Evolutionary conservation across 2,329 filamentous ascomycete species (phyloP), one percentile per base, ranked within the genome.

Genomic region (Botryotinia calthae): DNA sequence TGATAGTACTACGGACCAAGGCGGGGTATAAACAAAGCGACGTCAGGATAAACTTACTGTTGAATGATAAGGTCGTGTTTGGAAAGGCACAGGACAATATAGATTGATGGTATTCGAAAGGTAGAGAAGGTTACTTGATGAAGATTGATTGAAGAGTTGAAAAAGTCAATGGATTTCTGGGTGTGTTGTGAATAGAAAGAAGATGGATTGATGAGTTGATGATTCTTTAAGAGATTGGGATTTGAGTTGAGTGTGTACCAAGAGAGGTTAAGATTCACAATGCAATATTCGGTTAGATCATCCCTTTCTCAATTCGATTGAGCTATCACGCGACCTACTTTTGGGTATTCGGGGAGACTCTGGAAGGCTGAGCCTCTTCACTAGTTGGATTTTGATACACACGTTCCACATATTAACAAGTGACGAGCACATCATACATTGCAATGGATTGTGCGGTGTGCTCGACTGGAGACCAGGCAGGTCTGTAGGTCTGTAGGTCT

Each of bases 11-110:
- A 67, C 48, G 7, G 14, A 56, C 14, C 2, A 59, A 72, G 70
- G 70, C 70, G 70, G 70, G 70, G 70, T 56, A 59, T 72, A n/a
- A 40, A 72, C 51, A 68, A 67, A 72, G 70, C 62, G 42, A 59
- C 16, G 34, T 31, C 42, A 46, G 64, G 64, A 31, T 31, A 37
- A 25, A 72, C 70, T 68, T 68, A 72, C 70, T 72, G 40, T 61
- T 72, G 62, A 69, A 34, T 34, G 65, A 73, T 73, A 64, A 64
- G 73, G 37, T 40, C 58, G 67, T 67, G 40, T 71, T 59, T 70
- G 62, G 59, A 42, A 56, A 56, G 65, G 48, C 16, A 56, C 37
- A 25, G 31, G n/a, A 34, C 18, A 16, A 18, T 14, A 37, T 42
- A 56, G 54, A 70, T 46, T 44, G 67, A 70, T 70, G 67, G 7